Base-by-base conservation (phyloP, 2,329 filamentous ascomycete genomes). In the Monosporascus ibericus region DNA sequence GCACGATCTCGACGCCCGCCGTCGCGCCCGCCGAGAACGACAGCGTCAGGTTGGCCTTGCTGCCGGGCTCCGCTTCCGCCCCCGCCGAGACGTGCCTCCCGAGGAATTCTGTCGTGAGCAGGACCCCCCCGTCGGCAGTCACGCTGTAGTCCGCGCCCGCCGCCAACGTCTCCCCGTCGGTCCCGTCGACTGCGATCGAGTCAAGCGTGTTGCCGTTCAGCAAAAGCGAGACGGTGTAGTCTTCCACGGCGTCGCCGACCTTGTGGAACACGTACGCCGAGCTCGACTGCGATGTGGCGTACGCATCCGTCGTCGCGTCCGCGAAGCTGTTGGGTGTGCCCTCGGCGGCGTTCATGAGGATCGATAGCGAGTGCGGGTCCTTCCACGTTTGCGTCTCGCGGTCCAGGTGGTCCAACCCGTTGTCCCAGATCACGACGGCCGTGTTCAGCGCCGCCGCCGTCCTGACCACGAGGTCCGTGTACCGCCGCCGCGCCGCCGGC, bases 361-460 rank as follows among this genome's bases (percentile, higher is more conserved):
- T 76, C 6, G 72, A 66, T 5, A 79, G 62, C 0, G 72, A 71
- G 0, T 75, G 71, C 0, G 70, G 66, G 55, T 85, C 81, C 18
- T 75, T 69, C 78, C 79, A 84, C 2, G 60, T 58, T 46, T 73
- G 70, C 0, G 73, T 68, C 2, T 65, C 66, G 38, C 81, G 76
- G 58, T 84, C 70, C 11, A 82, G 69, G 40, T 80, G 76, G 57
- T 83, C 80, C 2, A 71, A 62, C 0, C 81, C 80, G 53, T 83
- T 84, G 60, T 85, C 81, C 81, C 81, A 85, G 6, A 84, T 62
- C 1, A 83, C 68, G 3, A 75, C 71, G 1, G 75, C 65, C 7
- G 77, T 79, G 55, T 76, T 70, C 58, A 80, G 77, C 46, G 75
- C 71, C 1, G 67, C 70, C 0, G 77, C 75, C 0, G 72, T 75